These are phyloP conservation scores for Yarrowia galli DNA, from an alignment of 1,139 yeast species.

Conservation along the genomic window DNA sequence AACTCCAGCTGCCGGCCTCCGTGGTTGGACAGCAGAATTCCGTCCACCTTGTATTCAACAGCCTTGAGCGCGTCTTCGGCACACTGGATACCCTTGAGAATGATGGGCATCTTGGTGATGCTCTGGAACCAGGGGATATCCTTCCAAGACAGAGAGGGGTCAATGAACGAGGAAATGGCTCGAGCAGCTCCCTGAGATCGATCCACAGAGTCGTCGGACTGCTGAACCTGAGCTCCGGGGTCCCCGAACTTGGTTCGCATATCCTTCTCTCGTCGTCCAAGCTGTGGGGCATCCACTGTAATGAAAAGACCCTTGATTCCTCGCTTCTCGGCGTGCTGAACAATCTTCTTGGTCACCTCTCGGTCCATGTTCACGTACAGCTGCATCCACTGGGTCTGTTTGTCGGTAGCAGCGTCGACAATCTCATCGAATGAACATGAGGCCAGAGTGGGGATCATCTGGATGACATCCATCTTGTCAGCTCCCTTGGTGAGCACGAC, in stretches of 20 bases:
- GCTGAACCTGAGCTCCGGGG: slow-evolving; percentile 60
- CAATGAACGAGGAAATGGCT: slow-evolving; percentile 84
- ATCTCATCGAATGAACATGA: slow-evolving; percentile 65
- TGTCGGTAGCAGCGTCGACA: slow-evolving; percentile 57
- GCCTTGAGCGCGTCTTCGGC: slow-evolving; percentile 71
- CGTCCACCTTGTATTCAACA: slow-evolving; percentile 67
- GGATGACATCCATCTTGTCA: slow-evolving; percentile 57
- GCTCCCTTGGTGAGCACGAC: slow-evolving; percentile 60
- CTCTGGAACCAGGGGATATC: slow-evolving; percentile 66
- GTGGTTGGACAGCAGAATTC: slow-evolving; percentile 75
- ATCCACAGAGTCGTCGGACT: slow-evolving; percentile 59
- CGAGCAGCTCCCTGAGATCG: slow-evolving; percentile 85
- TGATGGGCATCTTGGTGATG: slow-evolving; percentile 67
- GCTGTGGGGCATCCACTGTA: slow-evolving; percentile 93
- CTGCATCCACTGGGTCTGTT: slow-evolving; percentile 86
- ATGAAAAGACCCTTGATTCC: slow-evolving; percentile 83
- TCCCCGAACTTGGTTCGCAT: slow-evolving; percentile 67
- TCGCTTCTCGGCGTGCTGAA: slow-evolving; percentile 73
- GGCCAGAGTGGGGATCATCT: slow-evolving; percentile 65
- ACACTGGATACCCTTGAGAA: slow-evolving; percentile 75
- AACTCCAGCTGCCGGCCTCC: slow-evolving; percentile 83
- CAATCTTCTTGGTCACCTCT: slow-evolving; percentile 63
- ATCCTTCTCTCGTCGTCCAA: slow-evolving; percentile 86
- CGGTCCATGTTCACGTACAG: slow-evolving; percentile 82
- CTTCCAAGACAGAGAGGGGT: slow-evolving; percentile 75